Base-by-base conservation (phyloP, 2,329 filamentous ascomycete genomes). In the Epichloe sibirici region DNA sequence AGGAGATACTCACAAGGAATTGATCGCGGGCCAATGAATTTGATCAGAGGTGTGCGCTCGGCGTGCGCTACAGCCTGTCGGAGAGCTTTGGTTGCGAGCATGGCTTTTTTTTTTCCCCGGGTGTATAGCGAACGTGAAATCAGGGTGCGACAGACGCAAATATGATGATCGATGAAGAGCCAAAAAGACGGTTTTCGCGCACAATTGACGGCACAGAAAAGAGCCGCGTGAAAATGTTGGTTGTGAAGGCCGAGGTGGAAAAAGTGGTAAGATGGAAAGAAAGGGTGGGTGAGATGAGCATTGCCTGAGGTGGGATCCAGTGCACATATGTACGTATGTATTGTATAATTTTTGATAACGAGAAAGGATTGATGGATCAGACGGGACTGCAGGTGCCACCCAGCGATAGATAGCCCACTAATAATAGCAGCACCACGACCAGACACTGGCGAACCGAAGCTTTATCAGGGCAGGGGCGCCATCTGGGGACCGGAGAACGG, bases 41-140 rank as follows among this genome's bases (percentile, higher is more conserved):
- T 74, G 67, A 84, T 84, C 62, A 81, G 66, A 56, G 81, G 81
- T 49, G 73, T 74, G 62, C 80, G 79, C 72, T 81, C 77, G 58
- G 75, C 75, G 62, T 77, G 75, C 63, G 75, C 75, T 59, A 76
- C 76, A 59, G 75, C 77, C 70, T 80, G 78, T 61, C 79, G 78
- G 52, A 83, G 73, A 57, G 69, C 71, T 63, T 72, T 71, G 53
- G 80, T 80, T 48, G 75, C 69, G 58, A 77, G 74, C 80, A 83
- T 83, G 58, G 13, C 37, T 40, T 38, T 23, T 23, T 45, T 7
- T 25, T 23, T 25, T 39, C 31, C 7, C 7, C 9, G 23, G 34
- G 13, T 39, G 13, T 9, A 6, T 12, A 48, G 37, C 12, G 17
- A 8, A 13, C 17, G 15, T 9, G 35, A 17, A 7, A 28, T 39